Conservation (phyloP, 257 asterid genomes). For the Solanum boliviense region DNA sequence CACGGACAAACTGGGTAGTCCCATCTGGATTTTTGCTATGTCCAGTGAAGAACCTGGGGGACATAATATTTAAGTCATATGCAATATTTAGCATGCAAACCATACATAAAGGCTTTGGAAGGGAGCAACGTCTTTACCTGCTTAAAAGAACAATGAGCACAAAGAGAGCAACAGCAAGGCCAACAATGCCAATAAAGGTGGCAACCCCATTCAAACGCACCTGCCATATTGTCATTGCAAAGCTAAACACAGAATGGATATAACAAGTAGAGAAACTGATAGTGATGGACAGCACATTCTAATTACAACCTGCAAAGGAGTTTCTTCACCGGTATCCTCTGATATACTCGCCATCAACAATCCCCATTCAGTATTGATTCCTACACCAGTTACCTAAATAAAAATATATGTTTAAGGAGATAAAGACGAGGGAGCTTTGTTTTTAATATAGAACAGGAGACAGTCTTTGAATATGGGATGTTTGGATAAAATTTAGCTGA, state of each 20-base stretch:
- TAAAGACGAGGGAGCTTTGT: background rate
- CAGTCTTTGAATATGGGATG: background rate
- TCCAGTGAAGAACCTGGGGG: conserved; percentile 74
- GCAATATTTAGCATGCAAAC: conserved; percentile 4
- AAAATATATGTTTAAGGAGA: background rate
- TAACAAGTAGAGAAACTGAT: background rate
- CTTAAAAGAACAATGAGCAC: conserved; percentile 65
- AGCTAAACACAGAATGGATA: background rate
- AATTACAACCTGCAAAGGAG: conserved; percentile 78
- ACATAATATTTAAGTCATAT: background rate
- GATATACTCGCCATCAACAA: conserved; percentile 91
- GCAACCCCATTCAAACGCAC: conserved; percentile 97
- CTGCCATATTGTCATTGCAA: conserved; percentile 20
- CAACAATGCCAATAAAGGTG: conserved; percentile 88
- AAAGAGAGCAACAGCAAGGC: conserved; percentile 68
- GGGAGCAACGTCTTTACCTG: conserved; percentile 30
- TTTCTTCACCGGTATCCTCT: conserved; percentile 97
- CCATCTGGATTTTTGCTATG: conserved; percentile 62
- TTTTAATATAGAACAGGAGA: background rate
- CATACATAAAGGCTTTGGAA: background rate
- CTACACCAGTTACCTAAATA: conserved; percentile 81
- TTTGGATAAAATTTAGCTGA: background rate
- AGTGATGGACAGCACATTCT: background rate
- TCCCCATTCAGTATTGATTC: conserved; percentile 98
- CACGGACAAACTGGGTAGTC: conserved; percentile 62